Evolutionary conservation across 345 rosid species (phyloP), one percentile per base, ranked within the genome.

Genomic region (Citrus mangshanensis): DNA sequence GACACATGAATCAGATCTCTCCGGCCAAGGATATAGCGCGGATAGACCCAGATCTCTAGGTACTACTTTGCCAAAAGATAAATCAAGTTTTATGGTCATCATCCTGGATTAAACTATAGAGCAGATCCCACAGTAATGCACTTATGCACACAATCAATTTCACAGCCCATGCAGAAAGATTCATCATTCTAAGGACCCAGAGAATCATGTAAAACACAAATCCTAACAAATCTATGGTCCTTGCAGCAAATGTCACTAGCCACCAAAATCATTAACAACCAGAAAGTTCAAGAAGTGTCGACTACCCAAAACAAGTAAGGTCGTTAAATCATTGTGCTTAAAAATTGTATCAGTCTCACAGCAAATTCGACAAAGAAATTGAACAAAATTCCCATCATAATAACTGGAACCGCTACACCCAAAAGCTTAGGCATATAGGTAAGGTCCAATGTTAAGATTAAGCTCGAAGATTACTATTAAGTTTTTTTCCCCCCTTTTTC

Each of bases 401-500:
- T 32, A 32, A 66, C 56, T 14, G 18, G 56, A 13, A 51, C 16
- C 7, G 8, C 69, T 19, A 19, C 19, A 30, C 37, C 10, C 34
- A 34, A 65, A 35, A 66, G 14, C 46, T 21, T 34, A 66, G 37
- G 46, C 4, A 4, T 7, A 24, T 8, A 3, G 16, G 40, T 9
- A 35, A 6, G 14, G 46, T n/a, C 3, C 37, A 19, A 66, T 7
- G 19, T 65, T 19, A 9, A 40, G 22, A 35, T 34, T 35, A 66
- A 66, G 12, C 27, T 68, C n/a, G 1, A 67, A 77, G 5, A 5
- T 1, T 40, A 25, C 9, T 46, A 60, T 19, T 16, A 51, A 51
- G 13, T 8, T 0, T 0, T 0, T 3, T 2, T 3, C 12, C 46
- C 46, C 46, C 0, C 13, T 40, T 0, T 2, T 40, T 40, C 46